Base-by-base conservation (phyloP, 805 yeast species). In the Saccharomyces kudriavzevii region DNA sequence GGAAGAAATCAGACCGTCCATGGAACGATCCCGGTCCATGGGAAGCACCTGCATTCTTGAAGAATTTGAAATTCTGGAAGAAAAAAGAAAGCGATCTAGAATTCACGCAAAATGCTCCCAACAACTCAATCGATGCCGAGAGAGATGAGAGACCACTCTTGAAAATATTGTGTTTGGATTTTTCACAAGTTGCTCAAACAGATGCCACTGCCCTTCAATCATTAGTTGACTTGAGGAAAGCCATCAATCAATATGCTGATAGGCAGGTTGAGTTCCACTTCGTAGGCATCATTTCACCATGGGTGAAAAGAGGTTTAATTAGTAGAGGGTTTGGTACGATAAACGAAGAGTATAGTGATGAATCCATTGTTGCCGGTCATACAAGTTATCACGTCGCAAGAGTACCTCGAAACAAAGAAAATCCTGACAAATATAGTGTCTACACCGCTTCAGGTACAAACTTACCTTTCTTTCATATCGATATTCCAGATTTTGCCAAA, bases 201-300 rank as follows among this genome's bases (percentile, higher is more conserved):
- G 97, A 91, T 68, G 77, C 88, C 8, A 87, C 97, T 0, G 85
- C 91, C 14, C 74, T 89, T 35, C 96, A 89, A 70, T 76, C 85
- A 2, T 74, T 91, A 53, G 81, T 84, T 49, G 97, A 91, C 67
- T 74, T 88, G 61, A 78, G 86, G 58, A 84, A 83, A 60, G 83
- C 89, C 14, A 69, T 89, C 49, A 82, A 83, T 69, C 77, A 74
- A 53, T 88, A 87, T 63, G 85, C 94, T 17, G 91, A 88, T 65
- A 75, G 85, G 54, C 89, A 86, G 60, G 91, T 89, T 54, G 97
- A 91, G 70, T 84, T 85, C 72, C 97, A 91, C 70, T 90, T 91
- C 68, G 81, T 87, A 10, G 96, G 96, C 26, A 81, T 91, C 30
- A 72, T 87, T 47, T 83, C 87, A 53, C 91, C 92, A 9, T 91